Percentiles rank a stretch among this genome's conserved stretches.
Conservation (phyloP, 2,329 filamentous ascomycete species). For the Colletotrichum liaoningense region DNA sequence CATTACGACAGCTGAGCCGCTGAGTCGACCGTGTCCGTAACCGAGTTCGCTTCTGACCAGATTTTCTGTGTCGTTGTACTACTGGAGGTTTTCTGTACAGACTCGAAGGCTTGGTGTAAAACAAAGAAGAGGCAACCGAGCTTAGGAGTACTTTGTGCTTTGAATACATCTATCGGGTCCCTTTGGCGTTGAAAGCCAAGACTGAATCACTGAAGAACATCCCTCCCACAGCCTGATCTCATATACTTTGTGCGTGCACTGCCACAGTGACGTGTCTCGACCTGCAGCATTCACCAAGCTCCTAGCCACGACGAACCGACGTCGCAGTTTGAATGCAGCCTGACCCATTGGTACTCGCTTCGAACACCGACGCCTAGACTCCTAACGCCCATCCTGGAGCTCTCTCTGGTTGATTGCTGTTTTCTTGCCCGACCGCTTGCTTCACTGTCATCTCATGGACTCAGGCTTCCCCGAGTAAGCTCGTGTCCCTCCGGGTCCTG, state of each 20-base stretch:
- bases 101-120: no score
- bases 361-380: background rate
- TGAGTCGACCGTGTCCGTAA: no score
- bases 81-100: no score
- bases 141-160: no score
- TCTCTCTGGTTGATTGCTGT: background rate
- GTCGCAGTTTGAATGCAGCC: background rate
- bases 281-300: background rate
- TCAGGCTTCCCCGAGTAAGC: background rate
- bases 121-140: no score
- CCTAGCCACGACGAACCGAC: background rate
- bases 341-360: background rate
- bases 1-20: background rate
- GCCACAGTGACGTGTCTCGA: background rate
- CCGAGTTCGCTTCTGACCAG: no score
- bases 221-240: background rate
- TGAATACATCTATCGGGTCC: background rate
- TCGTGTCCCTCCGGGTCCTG: constrained; percentile 5
- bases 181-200: background rate
- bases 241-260: background rate
- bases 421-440: background rate
- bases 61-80: no score
- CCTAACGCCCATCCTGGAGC: background rate
- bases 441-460: background rate
- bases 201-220: background rate